Base-by-base conservation (phyloP, 768 basidiomycete species). In the Psilocybe subaeruginosa region DNA sequence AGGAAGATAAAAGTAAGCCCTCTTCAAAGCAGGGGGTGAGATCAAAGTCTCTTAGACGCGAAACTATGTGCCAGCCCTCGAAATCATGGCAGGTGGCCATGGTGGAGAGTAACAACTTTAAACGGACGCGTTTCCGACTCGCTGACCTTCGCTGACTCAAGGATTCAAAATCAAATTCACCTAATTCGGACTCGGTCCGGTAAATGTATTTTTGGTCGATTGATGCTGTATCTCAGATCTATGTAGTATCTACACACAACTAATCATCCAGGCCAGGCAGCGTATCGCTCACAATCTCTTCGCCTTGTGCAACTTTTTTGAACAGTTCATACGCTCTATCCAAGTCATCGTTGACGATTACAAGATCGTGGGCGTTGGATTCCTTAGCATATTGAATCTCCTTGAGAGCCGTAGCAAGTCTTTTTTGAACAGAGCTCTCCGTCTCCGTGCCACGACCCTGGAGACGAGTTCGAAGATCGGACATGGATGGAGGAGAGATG, bases 301-400 rank as follows among this genome's bases (percentile, higher is more conserved):
- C 85, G 23, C 92, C 95, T 41, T 91, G 78, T 0, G 94, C 92
- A 17, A 95, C 82, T 60, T 78, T 77, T 72, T 86, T 88, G 71
- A 99, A 87, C n/a, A 89, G 73, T 0, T 76, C 74, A 72, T 96
- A 97, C 7, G 96, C 93, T 14, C 85, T 76, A 48, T 96, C 92
- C 12, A 97, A 73, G 70, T 96, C 86, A 67, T 95, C 95, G 74
- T 98, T 99, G 61, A 98, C 86, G 61, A 98, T 87, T 59, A 97
- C 85, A 37, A 91, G 69, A 72, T 98, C 91, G 66, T 94, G 93
- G 0, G 82, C 81, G 37, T 82, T 83, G 1, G 85, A 82, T 68
- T 92, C 80, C 69, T 87, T 86, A 3, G 97, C 97, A 72, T 89
- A 98, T 63, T 87, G 81, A 63, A 98, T 83, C 74, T 99, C 97